Conservation (phyloP, 2,329 filamentous ascomycete species). For the Neoarthrinium moseri region DNA sequence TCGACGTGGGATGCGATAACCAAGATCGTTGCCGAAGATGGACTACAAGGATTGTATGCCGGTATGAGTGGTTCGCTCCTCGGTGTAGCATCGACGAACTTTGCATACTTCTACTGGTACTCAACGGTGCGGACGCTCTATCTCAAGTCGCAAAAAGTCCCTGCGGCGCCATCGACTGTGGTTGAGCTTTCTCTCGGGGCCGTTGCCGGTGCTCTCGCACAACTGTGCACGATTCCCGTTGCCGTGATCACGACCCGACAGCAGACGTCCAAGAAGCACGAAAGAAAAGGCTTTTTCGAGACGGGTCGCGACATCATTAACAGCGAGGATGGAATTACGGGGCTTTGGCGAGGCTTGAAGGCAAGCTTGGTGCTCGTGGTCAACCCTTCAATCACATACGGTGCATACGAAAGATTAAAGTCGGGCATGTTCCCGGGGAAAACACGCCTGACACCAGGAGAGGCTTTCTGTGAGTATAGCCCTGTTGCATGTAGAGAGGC, state of each 20-base stretch:
- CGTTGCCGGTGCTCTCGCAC: slow-evolving; percentile 83
- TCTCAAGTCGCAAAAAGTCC: slow-evolving; percentile 54
- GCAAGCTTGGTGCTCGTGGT: slow-evolving; percentile 93
- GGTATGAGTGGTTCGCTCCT: slow-evolving; percentile 84
- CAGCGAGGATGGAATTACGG: slow-evolving; percentile 84
- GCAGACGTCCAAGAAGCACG: slow-evolving; percentile 82
- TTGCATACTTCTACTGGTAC: slow-evolving; percentile 99
- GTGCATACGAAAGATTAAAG: slow-evolving; percentile 88
- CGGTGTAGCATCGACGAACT: slow-evolving; percentile 95
- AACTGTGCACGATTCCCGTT: slow-evolving; percentile 95
- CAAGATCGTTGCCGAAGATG: slow-evolving; percentile 81
- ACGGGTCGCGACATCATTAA: slow-evolving; percentile 88
- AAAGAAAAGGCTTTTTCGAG: slow-evolving; percentile 82
- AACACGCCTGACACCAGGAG: slow-evolving; percentile 72
- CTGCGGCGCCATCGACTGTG: slow-evolving; percentile 67
- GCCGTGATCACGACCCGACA: slow-evolving; percentile 94
- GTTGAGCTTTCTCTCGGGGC: slow-evolving; percentile 84
- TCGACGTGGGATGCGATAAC: slow-evolving; percentile 86
- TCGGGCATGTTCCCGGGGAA: slow-evolving; percentile 76
- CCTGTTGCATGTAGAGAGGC: neutral
- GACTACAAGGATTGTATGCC: slow-evolving; percentile 78
- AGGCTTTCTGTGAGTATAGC: slow-evolving; percentile 79
- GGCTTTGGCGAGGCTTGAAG: slow-evolving; percentile 93
- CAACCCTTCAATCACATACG: slow-evolving; percentile 97
- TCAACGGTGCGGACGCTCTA: slow-evolving; percentile 83